Conservation (phyloP, 768 basidiomycete genomes). For the Lentinus brumalis region DNA sequence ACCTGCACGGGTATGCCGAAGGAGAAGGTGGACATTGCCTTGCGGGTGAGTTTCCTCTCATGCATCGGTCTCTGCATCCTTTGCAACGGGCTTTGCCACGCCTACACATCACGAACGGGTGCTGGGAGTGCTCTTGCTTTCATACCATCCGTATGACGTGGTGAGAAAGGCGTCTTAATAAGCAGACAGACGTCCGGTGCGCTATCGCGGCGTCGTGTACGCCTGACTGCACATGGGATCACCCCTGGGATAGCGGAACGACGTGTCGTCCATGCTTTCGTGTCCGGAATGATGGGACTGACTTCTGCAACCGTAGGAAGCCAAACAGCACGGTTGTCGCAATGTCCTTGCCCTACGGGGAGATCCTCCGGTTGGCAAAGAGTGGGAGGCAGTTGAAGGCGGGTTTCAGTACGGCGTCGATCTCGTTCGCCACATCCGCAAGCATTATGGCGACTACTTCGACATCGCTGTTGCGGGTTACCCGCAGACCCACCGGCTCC, state of each 20-base stretch:
- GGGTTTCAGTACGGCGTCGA: constrained; percentile 92
- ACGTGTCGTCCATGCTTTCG: too few relatives aligned
- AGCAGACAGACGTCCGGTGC: too few relatives aligned
- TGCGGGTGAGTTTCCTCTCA: constrained; percentile 57
- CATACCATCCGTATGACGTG: too few relatives aligned
- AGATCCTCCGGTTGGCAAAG: constrained; percentile 86
- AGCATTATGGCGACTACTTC: constrained; percentile 86
- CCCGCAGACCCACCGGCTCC: constrained; percentile 77
- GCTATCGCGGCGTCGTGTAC: too few relatives aligned
- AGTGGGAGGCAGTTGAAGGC: constrained; percentile 91
- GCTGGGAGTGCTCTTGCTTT: too few relatives aligned
- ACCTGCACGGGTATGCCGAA: constrained; percentile 99
- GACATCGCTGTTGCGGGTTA: constrained; percentile 95
- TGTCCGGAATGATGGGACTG: too few relatives aligned
- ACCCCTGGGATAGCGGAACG: too few relatives aligned
- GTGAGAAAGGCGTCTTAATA: too few relatives aligned
- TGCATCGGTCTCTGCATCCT: constrained; percentile 15
- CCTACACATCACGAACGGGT: not conserved
- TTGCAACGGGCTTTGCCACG: not conserved
- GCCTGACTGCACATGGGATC: too few relatives aligned
- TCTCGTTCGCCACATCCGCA: constrained; percentile 86
- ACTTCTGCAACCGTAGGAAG: constrained; percentile 58
- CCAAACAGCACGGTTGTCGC: constrained; percentile 84
- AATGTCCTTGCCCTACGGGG: constrained; percentile 94
- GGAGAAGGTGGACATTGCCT: constrained; percentile 90